phyloP scores from a whole-genome alignment of 768 basidiomycete genomes.

The Suillus cothurnatus region DNA sequence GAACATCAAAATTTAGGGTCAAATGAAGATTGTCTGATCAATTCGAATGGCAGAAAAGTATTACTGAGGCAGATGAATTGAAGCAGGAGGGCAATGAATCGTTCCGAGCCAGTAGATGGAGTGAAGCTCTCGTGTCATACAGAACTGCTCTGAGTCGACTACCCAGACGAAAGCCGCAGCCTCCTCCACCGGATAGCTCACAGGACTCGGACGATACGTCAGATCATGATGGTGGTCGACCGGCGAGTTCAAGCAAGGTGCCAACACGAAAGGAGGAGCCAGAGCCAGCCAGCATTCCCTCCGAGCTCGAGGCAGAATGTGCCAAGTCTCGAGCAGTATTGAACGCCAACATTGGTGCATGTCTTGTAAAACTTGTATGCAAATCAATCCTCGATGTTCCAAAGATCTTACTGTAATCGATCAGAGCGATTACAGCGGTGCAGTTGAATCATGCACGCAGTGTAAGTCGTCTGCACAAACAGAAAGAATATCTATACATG shows the following conservation, averaged over 20 bases:
- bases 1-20: background rate
- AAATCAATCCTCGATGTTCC: constrained; percentile 1
- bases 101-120: constrained; percentile 69
- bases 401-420: constrained; percentile 1
- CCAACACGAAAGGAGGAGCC: constrained; percentile 15
- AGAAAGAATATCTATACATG: background rate
- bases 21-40: constrained; percentile 2
- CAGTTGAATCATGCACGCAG: constrained; percentile 79
- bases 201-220: constrained; percentile 19
- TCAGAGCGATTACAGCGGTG: constrained; percentile 79
- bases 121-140: constrained; percentile 72
- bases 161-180: constrained; percentile 47
- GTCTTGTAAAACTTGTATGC: constrained; percentile 75
- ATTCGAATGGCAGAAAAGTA: constrained; percentile 37
- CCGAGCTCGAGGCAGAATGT: constrained; percentile 46
- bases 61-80: constrained; percentile 57
- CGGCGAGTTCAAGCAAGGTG: constrained; percentile 16
- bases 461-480: constrained; percentile 39
- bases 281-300: constrained; percentile 22
- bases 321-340: constrained; percentile 68
- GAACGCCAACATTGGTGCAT: constrained; percentile 89
- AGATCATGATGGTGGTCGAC: background rate
- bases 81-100: constrained; percentile 77
- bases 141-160: constrained; percentile 65
- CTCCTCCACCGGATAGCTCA: constrained; percentile 22